phyloP scores from a whole-genome alignment of 306 rosid species.

The Vigna angularis region DNA sequence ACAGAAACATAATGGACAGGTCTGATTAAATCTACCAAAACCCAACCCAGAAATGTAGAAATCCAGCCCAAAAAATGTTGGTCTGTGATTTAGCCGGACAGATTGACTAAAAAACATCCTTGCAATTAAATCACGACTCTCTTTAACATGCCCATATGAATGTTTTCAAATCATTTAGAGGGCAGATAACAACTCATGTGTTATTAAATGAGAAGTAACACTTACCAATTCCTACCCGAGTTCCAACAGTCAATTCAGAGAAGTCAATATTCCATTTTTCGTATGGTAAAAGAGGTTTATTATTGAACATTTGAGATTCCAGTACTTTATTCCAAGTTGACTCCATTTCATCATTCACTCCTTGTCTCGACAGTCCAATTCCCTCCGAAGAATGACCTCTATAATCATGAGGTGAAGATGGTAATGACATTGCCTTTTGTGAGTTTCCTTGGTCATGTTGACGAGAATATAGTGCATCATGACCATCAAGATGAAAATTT shows the following conservation, averaged over 20 bases:
- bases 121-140: constrained; percentile 27
- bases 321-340: constrained; percentile 87
- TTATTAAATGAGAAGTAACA: constrained; percentile 37
- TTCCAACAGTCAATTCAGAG: constrained; percentile 91
- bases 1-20: not conserved
- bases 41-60: constrained; percentile 28
- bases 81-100: not conserved
- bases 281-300: constrained; percentile 82
- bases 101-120: constrained; percentile 1
- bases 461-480: constrained; percentile 50
- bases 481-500: constrained; percentile 53
- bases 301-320: constrained; percentile 73
- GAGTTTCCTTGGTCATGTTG: constrained; percentile 61
- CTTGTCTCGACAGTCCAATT: constrained; percentile 61
- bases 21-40: constrained; percentile 11
- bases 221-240: constrained; percentile 97
- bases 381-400: constrained; percentile 69
- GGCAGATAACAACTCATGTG: not conserved
- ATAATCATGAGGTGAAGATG: constrained; percentile 92
- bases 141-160: constrained; percentile 1
- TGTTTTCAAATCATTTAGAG: not conserved
- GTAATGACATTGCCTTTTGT: constrained; percentile 91
- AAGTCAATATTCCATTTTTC: constrained; percentile 93
- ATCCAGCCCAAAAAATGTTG: constrained; percentile 2
- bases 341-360: constrained; percentile 65